A percentile compares a stretch with the other conserved stretches of the same genome.
phyloP scores from a whole-genome alignment of 331 rosid species.

The Pyracantha coccinea region DNA sequence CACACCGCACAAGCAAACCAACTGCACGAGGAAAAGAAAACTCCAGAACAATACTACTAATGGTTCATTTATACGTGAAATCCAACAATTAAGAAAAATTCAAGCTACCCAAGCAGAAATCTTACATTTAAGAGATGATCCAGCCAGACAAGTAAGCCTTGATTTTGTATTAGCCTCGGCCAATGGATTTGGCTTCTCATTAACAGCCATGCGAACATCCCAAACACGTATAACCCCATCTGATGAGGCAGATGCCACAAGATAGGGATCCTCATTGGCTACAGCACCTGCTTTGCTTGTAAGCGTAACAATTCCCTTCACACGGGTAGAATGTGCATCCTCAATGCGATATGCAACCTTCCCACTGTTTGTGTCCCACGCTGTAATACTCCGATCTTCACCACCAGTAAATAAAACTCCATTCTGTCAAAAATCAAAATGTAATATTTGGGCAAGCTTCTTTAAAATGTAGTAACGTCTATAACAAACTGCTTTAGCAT shows the following conservation, averaged over 20 bases:
- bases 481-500: neutral
- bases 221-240: slow-evolving; percentile 81
- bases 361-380: slow-evolving; percentile 79
- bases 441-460: neutral
- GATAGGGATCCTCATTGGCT: slow-evolving; percentile 54
- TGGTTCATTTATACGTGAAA: neutral
- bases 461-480: neutral
- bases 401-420: slow-evolving; percentile 79
- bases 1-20: neutral
- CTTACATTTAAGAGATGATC: slow-evolving; percentile 70
- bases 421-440: slow-evolving; percentile 33
- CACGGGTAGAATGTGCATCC: slow-evolving; percentile 70
- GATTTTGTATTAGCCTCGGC: slow-evolving; percentile 77
- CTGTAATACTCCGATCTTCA: slow-evolving; percentile 62
- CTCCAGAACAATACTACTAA: neutral
- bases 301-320: slow-evolving; percentile 72
- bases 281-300: slow-evolving; percentile 31
- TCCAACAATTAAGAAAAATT: neutral
- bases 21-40: neutral
- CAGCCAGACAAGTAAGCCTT: slow-evolving; percentile 85
- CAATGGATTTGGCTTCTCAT: slow-evolving; percentile 55
- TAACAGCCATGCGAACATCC: slow-evolving; percentile 83
- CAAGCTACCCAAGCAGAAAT: slow-evolving; percentile 5
- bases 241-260: slow-evolving; percentile 82
- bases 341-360: slow-evolving; percentile 67